Evolutionary conservation across 257 asterid species (phyloP).

Genomic region (Solanum chaucha): DNA sequence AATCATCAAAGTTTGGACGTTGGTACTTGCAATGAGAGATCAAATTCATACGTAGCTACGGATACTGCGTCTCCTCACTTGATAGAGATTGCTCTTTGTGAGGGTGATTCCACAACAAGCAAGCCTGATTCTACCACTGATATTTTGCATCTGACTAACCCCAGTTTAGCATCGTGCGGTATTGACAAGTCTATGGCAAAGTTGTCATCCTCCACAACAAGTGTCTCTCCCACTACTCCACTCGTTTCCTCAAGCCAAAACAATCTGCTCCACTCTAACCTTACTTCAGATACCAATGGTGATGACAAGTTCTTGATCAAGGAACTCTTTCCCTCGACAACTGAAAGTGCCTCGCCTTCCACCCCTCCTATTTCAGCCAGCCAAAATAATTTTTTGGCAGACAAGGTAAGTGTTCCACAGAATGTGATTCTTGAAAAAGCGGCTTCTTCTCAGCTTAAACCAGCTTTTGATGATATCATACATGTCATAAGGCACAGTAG

Average conservation of each 20-base stretch:
- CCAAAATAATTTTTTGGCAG: constrained; percentile 30
- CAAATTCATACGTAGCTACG: constrained; percentile 2
- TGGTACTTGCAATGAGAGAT: constrained; percentile 25
- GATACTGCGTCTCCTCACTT: constrained; percentile 17
- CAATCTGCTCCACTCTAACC: constrained; percentile 11
- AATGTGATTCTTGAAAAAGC: constrained; percentile 31
- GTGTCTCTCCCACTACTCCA: constrained; percentile 17
- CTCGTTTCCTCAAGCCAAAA: constrained; percentile 31
- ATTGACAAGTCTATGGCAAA: constrained; percentile 42
- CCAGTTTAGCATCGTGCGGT: constrained; percentile 19
- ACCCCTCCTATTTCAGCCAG: constrained; percentile 22
- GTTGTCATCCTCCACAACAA: constrained; percentile 17
- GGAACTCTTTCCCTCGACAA: constrained; percentile 17
- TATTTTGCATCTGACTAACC: not conserved
- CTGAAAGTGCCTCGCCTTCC: constrained; percentile 23
- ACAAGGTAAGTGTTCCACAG: constrained; percentile 29
- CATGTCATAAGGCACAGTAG: constrained; percentile 64
- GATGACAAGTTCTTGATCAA: constrained; percentile 48
- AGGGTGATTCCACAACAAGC: constrained; percentile 17
- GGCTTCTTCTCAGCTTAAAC: constrained; percentile 22
- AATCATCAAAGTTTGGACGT: constrained; percentile 24
- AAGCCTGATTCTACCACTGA: constrained; percentile 9
- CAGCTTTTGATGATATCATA: constrained; percentile 51
- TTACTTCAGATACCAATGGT: constrained; percentile 19
- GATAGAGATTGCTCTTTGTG: constrained; percentile 10